Base-by-base conservation (phyloP, 1,284 basidiomycete genomes). In the Rhizoctonia solani region DNA sequence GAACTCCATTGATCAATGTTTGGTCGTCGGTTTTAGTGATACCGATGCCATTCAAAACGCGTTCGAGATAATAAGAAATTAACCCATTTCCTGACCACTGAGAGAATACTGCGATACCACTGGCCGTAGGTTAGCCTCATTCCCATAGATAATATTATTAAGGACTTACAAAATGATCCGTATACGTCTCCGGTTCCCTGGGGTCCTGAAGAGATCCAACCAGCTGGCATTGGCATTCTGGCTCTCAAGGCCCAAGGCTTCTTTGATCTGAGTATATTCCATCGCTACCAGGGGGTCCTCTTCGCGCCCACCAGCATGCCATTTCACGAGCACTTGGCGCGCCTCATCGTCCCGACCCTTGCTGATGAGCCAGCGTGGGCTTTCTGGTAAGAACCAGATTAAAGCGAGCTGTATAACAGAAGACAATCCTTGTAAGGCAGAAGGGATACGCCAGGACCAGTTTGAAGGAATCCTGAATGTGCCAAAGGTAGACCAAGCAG, bases 221-320 rank as follows among this genome's bases (percentile, higher is more conserved):
- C 44, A 61, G 3, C 41, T 46, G 16, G 47, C 42, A 27, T 77
- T 72, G 72, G 87, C 73, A 69, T 89, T 81, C 0, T 84, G 79
- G 72, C 79, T 82, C 4, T 84, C 82, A 61, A 90, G 77, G 4
- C 30, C 69, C 53, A 86, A 81, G 27, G 87, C 86, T n/a, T 85
- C 80, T 77, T 85, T 88, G 79, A 92, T 92, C 78, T 91, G 89
- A 70, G 87, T 80, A 72, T 84, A 88, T 74, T 92, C 89, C 72
- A 86, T 87, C 68, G 83, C 78, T 32, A 92, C 86, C 25, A 92
- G 82, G 2, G 86, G 83, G 74, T 90, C 87, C 19, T 85, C 76
- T 81, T 77, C 75, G 66, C 90, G 82, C 69, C 87, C 83, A 68
- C 89, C 86, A 23, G 87, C 87, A 70, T 90, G 89, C 75, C 89